These are phyloP conservation scores for Xylaria sp. DNA, from an alignment of 2,329 filamentous ascomycete genomes.

Conservation along the genomic window DNA sequence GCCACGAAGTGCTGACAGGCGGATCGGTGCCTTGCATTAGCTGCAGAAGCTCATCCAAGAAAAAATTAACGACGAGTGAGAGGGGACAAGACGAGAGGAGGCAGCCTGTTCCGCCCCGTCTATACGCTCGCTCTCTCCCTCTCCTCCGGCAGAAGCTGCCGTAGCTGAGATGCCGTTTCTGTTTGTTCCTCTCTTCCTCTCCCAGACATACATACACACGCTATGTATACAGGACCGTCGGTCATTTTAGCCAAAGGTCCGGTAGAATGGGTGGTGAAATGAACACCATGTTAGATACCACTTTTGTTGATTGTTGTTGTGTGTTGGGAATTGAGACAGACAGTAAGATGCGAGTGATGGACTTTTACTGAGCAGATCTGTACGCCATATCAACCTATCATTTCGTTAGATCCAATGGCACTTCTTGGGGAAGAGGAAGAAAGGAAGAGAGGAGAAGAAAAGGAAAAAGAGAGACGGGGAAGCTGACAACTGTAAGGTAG, in stretches of 20 bases:
- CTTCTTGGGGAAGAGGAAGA: neutral
- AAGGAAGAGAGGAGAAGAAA: neutral
- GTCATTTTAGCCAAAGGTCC: constrained; percentile 26
- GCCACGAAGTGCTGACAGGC: constrained; percentile 27
- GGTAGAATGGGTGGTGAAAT: constrained; percentile 10
- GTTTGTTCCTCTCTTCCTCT: too few species aligned
- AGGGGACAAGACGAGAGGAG: constrained; percentile 8
- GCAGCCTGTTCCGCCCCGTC: constrained; percentile 17
- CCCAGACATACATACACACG: neutral
- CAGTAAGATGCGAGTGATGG: neutral
- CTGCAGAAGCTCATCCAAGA: constrained; percentile 18
- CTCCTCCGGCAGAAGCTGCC: neutral
- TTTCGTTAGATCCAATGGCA: neutral
- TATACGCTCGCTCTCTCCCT: neutral
- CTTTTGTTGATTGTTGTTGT: neutral
- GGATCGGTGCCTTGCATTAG: constrained; percentile 39
- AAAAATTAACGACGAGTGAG: constrained; percentile 16
- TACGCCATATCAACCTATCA: neutral
- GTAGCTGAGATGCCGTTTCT: neutral
- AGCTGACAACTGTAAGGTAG: constrained; percentile 15
- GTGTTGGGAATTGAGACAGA: neutral
- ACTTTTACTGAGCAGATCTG: neutral
- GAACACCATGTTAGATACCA: constrained; percentile 19
- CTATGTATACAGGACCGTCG: neutral
- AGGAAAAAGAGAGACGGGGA: constrained; percentile 2